Evolutionary conservation across 176 grass and related monocot genomes (phyloP).

Genomic region (Aegilops speltoides): DNA sequence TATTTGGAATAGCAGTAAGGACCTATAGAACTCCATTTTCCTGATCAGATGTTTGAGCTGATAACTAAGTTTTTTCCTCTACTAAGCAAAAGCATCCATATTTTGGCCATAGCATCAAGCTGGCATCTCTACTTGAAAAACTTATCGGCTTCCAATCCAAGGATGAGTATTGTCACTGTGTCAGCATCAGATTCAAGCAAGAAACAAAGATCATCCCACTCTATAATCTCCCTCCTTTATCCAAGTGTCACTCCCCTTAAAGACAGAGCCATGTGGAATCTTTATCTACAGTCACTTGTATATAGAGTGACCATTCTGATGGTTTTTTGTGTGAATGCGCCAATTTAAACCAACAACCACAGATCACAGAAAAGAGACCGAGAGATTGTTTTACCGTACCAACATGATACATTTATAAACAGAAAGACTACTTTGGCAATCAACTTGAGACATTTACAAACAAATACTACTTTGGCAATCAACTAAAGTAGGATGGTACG

Average conservation of each 20-base stretch:
- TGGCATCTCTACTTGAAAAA: constrained; percentile 9
- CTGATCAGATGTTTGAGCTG: background rate
- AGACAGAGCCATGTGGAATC: background rate
- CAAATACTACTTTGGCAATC: background rate
- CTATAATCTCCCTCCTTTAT: background rate
- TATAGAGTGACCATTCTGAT: background rate
- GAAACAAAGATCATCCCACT: background rate
- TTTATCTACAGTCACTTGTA: background rate
- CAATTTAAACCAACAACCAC: background rate
- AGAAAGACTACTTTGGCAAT: background rate
- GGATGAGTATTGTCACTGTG: background rate
- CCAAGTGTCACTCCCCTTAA: background rate
- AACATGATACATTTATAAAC: background rate
- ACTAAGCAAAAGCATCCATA: background rate
- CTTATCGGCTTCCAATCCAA: background rate
- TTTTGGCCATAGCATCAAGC: background rate
- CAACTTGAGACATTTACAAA: background rate
- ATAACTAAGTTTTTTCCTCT: background rate
- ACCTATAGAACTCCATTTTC: background rate
- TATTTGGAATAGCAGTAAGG: background rate
- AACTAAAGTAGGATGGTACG: constrained; percentile 32
- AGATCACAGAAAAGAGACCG: background rate
- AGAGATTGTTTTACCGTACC: background rate
- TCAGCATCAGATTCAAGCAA: background rate
- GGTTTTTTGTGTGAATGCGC: constrained; percentile 2